Percentiles rank a stretch among this genome's conserved stretches.
phyloP scores from a whole-genome alignment of 805 yeast genomes.

The Kazachstania kunashirensis region DNA sequence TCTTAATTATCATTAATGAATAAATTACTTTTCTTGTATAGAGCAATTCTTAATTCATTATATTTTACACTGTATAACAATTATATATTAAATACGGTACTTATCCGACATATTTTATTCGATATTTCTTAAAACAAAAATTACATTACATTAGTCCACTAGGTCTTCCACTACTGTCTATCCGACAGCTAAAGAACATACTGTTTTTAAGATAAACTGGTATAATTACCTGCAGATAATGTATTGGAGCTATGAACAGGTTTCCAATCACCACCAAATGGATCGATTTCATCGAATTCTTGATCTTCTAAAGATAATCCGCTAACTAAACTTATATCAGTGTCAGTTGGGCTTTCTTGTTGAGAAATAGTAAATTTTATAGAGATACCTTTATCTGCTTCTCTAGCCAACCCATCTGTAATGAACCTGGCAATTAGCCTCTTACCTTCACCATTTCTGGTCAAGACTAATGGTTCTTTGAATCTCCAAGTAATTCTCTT shows the following conservation, averaged over 20 bases:
- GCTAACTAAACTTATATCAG: slow-evolving; percentile 39
- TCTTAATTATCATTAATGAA: no score
- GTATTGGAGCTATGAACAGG: slow-evolving; percentile 28
- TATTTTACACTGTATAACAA: no score
- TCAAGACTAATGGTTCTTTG: slow-evolving; percentile 33
- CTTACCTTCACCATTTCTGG: slow-evolving; percentile 38
- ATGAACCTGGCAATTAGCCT: slow-evolving; percentile 78
- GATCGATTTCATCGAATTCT: slow-evolving; percentile 31
- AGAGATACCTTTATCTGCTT: slow-evolving; percentile 65
- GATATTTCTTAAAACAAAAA: no score
- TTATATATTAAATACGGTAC: no score
- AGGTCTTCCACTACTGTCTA: no score
- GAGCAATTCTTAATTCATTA: no score
- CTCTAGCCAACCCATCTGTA: slow-evolving; percentile 64
- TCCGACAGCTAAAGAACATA: no score
- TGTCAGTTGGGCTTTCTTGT: slow-evolving; percentile 11
- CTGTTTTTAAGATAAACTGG: slow-evolving; percentile 26
- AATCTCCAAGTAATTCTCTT: slow-evolving; percentile 83
- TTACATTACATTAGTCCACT: no score
- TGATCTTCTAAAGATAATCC: slow-evolving; percentile 34
- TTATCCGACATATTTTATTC: no score
- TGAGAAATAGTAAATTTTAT: slow-evolving; percentile 46
- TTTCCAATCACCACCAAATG: slow-evolving; percentile 33
- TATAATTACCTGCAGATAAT: slow-evolving; percentile 32
- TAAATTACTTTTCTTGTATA: no score